Percentiles rank a stretch among this genome's conserved stretches.
phyloP scores from a whole-genome alignment of 345 rosid species.

The Eucalyptus microcorys region DNA sequence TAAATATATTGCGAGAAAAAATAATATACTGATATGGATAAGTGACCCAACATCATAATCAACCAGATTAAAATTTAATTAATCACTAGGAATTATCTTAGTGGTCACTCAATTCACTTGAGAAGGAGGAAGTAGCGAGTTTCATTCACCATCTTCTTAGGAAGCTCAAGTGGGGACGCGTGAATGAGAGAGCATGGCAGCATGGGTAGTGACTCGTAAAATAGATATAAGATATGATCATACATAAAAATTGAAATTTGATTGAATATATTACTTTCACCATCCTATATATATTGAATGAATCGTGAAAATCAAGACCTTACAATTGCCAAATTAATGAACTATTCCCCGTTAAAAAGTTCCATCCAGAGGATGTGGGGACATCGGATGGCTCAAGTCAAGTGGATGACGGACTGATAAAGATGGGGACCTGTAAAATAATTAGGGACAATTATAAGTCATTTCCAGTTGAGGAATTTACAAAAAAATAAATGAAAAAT shows the following conservation, averaged over 20 bases:
- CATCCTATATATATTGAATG: background rate
- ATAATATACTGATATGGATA: too few species aligned
- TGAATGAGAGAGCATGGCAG: accelerated
- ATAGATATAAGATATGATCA: too few species aligned
- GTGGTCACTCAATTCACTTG: accelerated
- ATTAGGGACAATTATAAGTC: background rate
- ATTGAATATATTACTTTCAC: background rate
- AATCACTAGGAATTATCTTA: too few species aligned
- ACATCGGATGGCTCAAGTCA: background rate
- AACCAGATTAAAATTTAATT: too few species aligned
- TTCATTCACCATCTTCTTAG: accelerated
- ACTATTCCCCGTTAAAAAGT: background rate
- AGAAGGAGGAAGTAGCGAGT: accelerated
- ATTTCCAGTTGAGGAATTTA: background rate
- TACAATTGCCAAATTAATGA: background rate
- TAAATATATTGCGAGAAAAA: too few species aligned
- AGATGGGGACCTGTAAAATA: background rate
- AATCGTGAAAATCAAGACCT: background rate
- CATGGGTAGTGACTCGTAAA: too few species aligned
- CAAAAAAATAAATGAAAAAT: background rate
- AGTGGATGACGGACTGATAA: background rate
- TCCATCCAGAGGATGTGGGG: background rate
- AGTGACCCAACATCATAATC: too few species aligned
- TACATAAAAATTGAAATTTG: accelerated
- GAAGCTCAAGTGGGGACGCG: accelerated